These are phyloP conservation scores for Coriaria nepalensis DNA, from an alignment of 306 rosid species.

Conservation along the genomic window DNA sequence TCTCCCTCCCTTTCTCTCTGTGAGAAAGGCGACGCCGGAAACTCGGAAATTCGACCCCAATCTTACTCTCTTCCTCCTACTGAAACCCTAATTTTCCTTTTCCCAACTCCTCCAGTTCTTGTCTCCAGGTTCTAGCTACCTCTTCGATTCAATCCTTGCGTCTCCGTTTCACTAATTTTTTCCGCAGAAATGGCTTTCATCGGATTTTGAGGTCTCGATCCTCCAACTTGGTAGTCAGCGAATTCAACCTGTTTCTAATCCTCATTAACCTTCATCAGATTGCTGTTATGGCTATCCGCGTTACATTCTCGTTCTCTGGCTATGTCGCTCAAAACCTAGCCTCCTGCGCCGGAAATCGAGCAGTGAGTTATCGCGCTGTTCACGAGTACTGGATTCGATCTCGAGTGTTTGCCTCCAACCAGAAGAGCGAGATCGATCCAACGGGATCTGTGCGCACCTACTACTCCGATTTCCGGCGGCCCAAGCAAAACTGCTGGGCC, in stretches of 20 bases:
- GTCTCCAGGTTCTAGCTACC: neutral
- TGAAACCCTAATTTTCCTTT: neutral
- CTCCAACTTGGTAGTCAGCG: conserved; percentile 10
- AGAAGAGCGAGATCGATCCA: conserved; percentile 38
- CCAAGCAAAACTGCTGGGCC: conserved; percentile 18
- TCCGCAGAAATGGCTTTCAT: conserved; percentile 21
- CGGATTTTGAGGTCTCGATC: conserved; percentile 30
- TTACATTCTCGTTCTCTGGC: conserved; percentile 62
- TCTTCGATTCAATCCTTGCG: conserved; percentile 26
- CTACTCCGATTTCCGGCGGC: conserved; percentile 18
- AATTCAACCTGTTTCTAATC: conserved; percentile 29
- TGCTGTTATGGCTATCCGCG: conserved; percentile 57
- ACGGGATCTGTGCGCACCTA: conserved; percentile 26
- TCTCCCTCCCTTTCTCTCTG: neutral
- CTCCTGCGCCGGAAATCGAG: conserved; percentile 52
- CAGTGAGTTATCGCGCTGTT: conserved; percentile 33
- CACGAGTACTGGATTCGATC: conserved; percentile 61
- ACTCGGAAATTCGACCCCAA: no score
- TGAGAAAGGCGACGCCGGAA: no score
- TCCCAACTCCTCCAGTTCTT: conserved; percentile 10
- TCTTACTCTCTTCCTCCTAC: neutral
- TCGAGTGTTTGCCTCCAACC: conserved; percentile 36
- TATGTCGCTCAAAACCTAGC: conserved; percentile 69
- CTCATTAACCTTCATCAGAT: conserved; percentile 20
- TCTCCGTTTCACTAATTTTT: conserved; percentile 16